Conservation (phyloP, 2,329 filamentous ascomycete species). For the Cladosporium sp. region DNA sequence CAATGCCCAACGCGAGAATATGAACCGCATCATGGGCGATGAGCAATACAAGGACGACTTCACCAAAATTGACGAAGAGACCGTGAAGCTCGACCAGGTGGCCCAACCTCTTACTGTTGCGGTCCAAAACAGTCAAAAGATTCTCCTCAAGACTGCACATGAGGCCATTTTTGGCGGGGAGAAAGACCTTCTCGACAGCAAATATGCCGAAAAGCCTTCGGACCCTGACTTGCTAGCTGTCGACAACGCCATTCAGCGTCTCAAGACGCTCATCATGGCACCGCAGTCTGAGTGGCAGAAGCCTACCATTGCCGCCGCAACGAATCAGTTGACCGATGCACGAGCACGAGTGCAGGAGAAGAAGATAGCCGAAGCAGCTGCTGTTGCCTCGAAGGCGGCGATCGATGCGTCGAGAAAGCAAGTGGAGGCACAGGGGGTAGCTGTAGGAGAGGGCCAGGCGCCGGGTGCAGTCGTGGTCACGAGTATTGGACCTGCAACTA, state of each 20-base stretch:
- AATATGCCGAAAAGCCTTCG: slow-evolving; percentile 1
- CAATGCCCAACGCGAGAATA: slow-evolving; percentile 22
- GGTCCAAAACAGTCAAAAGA: slow-evolving; percentile 25
- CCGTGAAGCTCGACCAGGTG: slow-evolving; percentile 19
- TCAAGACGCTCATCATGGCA: slow-evolving; percentile 31
- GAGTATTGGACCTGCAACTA: not conserved
- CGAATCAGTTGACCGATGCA: slow-evolving; percentile 27
- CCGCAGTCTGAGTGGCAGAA: slow-evolving; percentile 30
- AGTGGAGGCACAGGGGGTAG: not conserved
- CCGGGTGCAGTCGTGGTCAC: not conserved
- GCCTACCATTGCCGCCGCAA: slow-evolving; percentile 26
- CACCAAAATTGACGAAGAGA: slow-evolving; percentile 20
- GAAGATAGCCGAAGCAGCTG: not conserved
- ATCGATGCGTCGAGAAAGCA: not conserved
- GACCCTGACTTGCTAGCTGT: slow-evolving; percentile 22
- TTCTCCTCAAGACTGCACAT: slow-evolving; percentile 30
- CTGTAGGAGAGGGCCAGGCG: not conserved
- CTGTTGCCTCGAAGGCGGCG: not conserved
- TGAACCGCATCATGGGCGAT: slow-evolving; percentile 25
- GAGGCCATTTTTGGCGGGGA: slow-evolving; percentile 34
- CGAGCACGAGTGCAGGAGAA: slow-evolving; percentile 22
- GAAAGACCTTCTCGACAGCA: slow-evolving; percentile 26
- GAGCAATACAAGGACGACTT: slow-evolving; percentile 19
- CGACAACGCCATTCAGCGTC: slow-evolving; percentile 20
- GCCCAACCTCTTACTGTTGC: slow-evolving; percentile 23